A percentile compares a stretch with the other conserved stretches of the same genome.
phyloP scores from a whole-genome alignment of 441 rosid species.

The Arabidopsis hybrid region DNA sequence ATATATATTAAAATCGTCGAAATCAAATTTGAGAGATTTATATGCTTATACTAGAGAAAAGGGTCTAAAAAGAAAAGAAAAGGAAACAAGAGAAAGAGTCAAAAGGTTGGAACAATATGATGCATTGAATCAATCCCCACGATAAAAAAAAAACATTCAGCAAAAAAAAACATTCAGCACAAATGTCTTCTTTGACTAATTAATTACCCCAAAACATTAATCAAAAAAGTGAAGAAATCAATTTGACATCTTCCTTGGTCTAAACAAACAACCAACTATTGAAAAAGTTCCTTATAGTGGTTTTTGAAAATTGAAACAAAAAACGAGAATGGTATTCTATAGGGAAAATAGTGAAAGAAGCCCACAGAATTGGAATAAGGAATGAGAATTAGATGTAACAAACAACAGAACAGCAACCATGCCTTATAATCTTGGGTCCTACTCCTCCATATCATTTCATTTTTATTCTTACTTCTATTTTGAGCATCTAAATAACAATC shows the following conservation, averaged over 20 bases:
- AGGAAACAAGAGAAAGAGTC: slow-evolving; percentile 11
- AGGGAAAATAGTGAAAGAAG: slow-evolving; percentile 23
- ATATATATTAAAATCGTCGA: background rate
- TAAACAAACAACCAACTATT: background rate
- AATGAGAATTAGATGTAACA: slow-evolving; percentile 28
- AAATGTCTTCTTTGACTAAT: slow-evolving; percentile 38
- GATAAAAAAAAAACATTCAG: slow-evolving; percentile 5
- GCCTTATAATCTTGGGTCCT: slow-evolving; percentile 30
- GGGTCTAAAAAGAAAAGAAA: background rate
- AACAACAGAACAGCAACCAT: slow-evolving; percentile 36
- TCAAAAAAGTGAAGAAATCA: background rate
- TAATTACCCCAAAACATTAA: background rate
- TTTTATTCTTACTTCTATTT: background rate
- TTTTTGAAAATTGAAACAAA: background rate
- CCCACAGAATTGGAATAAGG: slow-evolving; percentile 41
- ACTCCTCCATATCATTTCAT: slow-evolving; percentile 20
- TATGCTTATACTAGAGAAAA: slow-evolving; percentile 19
- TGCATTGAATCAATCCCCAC: slow-evolving; percentile 33
- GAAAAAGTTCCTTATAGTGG: background rate
- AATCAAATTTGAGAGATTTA: slow-evolving; percentile 3
- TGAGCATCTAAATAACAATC: too few species aligned
- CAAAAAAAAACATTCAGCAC: slow-evolving; percentile 1
- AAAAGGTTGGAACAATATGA: slow-evolving; percentile 33
- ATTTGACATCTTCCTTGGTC: slow-evolving; percentile 6
- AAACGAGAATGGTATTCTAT: slow-evolving; percentile 11